These are phyloP conservation scores for Lecanicillium sp. DNA, from an alignment of 2,329 filamentous ascomycete genomes.

Conservation along the genomic window DNA sequence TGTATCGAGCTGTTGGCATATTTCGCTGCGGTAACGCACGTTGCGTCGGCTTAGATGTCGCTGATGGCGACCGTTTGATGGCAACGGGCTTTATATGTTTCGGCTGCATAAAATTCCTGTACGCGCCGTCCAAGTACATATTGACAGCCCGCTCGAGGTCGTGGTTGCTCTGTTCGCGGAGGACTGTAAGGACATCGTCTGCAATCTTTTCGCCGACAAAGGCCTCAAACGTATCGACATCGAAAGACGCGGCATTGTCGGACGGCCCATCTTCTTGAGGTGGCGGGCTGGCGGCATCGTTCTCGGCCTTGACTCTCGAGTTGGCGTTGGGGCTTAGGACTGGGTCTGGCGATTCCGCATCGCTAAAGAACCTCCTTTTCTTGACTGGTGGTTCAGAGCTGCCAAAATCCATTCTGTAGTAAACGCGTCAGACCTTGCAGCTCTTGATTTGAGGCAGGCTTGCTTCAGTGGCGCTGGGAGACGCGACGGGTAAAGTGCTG, in stretches of 20 bases:
- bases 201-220: slow-evolving; percentile 54
- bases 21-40: slow-evolving; percentile 15
- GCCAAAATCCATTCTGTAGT: slow-evolving; percentile 32
- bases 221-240: slow-evolving; percentile 51
- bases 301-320: slow-evolving; percentile 12
- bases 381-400: slow-evolving; percentile 41
- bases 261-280: slow-evolving; percentile 21
- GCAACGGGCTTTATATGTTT: slow-evolving; percentile 11
- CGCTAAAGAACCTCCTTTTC: slow-evolving; percentile 34
- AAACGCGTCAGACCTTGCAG: slow-evolving; percentile 16
- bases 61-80: background rate
- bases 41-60: slow-evolving; percentile 12
- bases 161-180: slow-evolving; percentile 50
- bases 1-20: slow-evolving; percentile 55
- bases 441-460: slow-evolving; percentile 3
- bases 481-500: slow-evolving; percentile 30
- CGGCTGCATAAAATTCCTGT: slow-evolving; percentile 44
- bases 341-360: slow-evolving; percentile 24
- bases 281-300: slow-evolving; percentile 13
- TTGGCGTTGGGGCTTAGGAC: slow-evolving; percentile 1
- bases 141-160: slow-evolving; percentile 59
- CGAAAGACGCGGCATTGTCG: slow-evolving; percentile 36
- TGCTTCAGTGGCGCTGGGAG: slow-evolving; percentile 27
- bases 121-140: slow-evolving; percentile 66
- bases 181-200: slow-evolving; percentile 39